Evolutionary conservation across 2,329 filamentous ascomycete genomes (phyloP), one percentile per base, ranked within the genome.

Genomic region (Fusarium mundagurra): DNA sequence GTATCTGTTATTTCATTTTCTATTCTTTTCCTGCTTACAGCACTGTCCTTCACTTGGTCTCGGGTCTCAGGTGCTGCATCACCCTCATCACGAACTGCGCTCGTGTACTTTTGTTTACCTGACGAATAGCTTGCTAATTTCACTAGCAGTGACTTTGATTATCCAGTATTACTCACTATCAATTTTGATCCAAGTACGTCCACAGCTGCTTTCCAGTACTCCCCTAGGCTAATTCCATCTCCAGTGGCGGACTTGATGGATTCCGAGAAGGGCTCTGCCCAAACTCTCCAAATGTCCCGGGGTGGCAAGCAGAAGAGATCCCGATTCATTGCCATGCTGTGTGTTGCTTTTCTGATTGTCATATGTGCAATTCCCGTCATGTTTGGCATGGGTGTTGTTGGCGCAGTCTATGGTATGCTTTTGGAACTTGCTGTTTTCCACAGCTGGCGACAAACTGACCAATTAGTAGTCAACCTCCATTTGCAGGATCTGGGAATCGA

Each of bases 311-410:
- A 61, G 61, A 77, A 71, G 50, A 45, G 27, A 14, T 24, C 14
- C 38, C 33, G 66, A 41, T 39, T 36, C 29, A 41, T 58, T 27
- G 72, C 72, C 64, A 76, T 74, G 41, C 13, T 70, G 22, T 17
- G 79, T 17, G 16, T 68, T 39, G 55, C 60, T 31, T 45, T 64
- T 24, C 29, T 71, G 36, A 17, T 74, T 38, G 31, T 71, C 10
- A 33, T 66, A 18, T 67, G 59, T 54, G 45, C 79, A n/a, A 50
- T 78, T 29, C 61, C 66, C 29, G 47, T 72, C 58, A 75, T 81
- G 71, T 79, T 82, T 69, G 78, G 75, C 33, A 76, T 81, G 51
- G 77, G 79, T 20, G 41, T 82, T 41, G 43, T 81, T 45, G 76
- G 77, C 31, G 74, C 78, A 61, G 36, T 64, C 47, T 81, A 76